These are phyloP conservation scores for Wickerhamomyces bovis DNA, from an alignment of 805 yeast genomes.

Conservation along the genomic window DNA sequence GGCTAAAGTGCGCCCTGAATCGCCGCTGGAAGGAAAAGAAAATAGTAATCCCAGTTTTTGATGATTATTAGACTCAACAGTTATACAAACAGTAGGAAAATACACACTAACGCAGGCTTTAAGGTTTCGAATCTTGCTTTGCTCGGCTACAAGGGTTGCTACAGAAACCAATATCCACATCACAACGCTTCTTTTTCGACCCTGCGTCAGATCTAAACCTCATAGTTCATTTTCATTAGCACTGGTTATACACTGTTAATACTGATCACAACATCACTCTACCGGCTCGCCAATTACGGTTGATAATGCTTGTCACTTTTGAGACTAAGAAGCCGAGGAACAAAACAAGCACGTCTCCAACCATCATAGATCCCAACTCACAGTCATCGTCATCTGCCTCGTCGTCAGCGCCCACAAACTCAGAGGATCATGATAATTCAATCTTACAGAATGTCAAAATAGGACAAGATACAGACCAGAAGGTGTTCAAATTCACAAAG, in stretches of 20 bases:
- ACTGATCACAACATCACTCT: background rate
- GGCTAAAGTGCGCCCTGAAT: too few relatives aligned
- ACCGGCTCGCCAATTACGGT: background rate
- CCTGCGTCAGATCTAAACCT: too few relatives aligned
- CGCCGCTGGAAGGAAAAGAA: too few relatives aligned
- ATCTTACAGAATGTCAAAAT: slow-evolving; percentile 16
- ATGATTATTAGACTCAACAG: too few relatives aligned
- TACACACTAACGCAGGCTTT: background rate
- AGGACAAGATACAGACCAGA: slow-evolving; percentile 15
- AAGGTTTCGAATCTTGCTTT: background rate
- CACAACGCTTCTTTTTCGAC: too few relatives aligned
- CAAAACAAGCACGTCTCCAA: background rate
- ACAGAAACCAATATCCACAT: too few relatives aligned
- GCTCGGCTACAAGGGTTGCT: background rate
- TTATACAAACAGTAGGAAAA: background rate
- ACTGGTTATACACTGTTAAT: too few relatives aligned
- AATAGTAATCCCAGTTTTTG: too few relatives aligned
- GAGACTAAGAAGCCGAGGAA: slow-evolving; percentile 17
- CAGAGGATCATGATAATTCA: slow-evolving; percentile 10
- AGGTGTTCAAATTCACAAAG: slow-evolving; percentile 21
- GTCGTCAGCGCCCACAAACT: background rate
- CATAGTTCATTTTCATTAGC: too few relatives aligned
- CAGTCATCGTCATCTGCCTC: background rate
- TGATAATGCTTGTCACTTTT: slow-evolving; percentile 22
- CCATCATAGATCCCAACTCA: background rate